Base-by-base conservation (phyloP, 2,329 filamentous ascomycete species). In the Aschersonia sp. region DNA sequence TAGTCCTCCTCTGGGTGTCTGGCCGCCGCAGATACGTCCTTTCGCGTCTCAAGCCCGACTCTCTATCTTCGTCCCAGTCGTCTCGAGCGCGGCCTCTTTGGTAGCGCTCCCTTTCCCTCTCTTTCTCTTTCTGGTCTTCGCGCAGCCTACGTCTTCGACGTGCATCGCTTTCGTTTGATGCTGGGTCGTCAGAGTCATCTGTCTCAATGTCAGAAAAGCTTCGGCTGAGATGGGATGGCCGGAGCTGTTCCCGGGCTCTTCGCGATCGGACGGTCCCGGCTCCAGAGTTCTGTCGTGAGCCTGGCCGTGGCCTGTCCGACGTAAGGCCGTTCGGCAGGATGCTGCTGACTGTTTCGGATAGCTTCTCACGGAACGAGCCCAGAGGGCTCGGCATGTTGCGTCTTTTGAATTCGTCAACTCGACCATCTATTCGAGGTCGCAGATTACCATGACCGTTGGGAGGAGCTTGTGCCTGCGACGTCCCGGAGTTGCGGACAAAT, bases 321-420 rank as follows among this genome's bases (percentile, higher is more conserved):
- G 55, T 55, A 2, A 62, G 55, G 2, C 62, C 60, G 39, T 62
- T 63, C 1, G 68, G 67, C 2, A 74, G 54, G 5, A 73, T 65
- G 6, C 59, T 66, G 2, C 67, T 61, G 8, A 74, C 57, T 30
- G 68, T 72, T 35, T 73, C 70, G 33, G 60, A 60, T 31, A 73
- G 45, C 45, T 69, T 73, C 9, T 70, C 67, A 40, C 65, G 63
- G 42, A 72, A 50, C n/a, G 57, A 54, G 10, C 60, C 59, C n/a
- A 67, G 61, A 2, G 69, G 60, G 32, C 64, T 67, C 4, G 60
- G 60, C 8, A 60, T 58, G 47, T 58, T 61, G 29, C 63, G 59
- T 46, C 63, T 58, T 46, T 62, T 66, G 12, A 58, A 44, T 4
- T 70, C 66, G 3, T 70, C 67, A 6, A 56, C 12, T 42, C 63